Conservation (phyloP, 2,329 filamentous ascomycete species). For the Pseudogymnoascus sp. region DNA sequence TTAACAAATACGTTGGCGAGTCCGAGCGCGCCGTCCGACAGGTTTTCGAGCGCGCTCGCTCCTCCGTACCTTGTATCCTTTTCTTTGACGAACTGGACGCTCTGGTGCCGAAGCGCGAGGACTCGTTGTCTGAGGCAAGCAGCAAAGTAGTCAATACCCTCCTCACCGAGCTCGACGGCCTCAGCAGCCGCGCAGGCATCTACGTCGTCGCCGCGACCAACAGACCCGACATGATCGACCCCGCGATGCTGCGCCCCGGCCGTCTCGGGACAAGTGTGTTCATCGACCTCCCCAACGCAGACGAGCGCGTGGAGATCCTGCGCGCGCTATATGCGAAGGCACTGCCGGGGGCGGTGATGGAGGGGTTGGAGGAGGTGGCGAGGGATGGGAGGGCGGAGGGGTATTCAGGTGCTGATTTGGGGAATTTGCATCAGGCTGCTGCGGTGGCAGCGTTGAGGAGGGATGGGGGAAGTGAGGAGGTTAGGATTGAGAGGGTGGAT, state of each 20-base stretch:
- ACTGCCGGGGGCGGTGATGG: constrained; percentile 42
- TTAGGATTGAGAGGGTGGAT: constrained; percentile 23
- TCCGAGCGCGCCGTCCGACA: constrained; percentile 88
- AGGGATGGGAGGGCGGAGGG: constrained; percentile 58
- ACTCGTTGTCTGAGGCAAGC: constrained; percentile 69
- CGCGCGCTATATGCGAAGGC: constrained; percentile 51
- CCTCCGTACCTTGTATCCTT: constrained; percentile 82
- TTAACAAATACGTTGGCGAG: constrained; percentile 98
- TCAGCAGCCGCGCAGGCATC: constrained; percentile 70
- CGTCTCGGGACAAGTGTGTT: constrained; percentile 83
- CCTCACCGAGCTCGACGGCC: constrained; percentile 86
- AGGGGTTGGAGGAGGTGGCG: constrained; percentile 56
- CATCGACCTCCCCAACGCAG: constrained; percentile 71
- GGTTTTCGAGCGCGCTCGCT: constrained; percentile 80
- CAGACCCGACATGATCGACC: constrained; percentile 90
- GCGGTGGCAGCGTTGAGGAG: constrained; percentile 28
- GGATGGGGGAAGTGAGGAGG: constrained; percentile 17
- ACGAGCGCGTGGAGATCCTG: constrained; percentile 80
- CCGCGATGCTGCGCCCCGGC: constrained; percentile 86
- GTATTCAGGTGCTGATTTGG: constrained; percentile 64
- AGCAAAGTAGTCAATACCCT: constrained; percentile 90
- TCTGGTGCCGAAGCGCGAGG: constrained; percentile 75
- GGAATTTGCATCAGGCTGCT: constrained; percentile 38
- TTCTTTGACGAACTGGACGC: constrained; percentile 99
- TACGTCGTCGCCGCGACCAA: constrained; percentile 96